Evolutionary conservation across 1,284 basidiomycete species (phyloP).

Genomic region (Irpex sp.): DNA sequence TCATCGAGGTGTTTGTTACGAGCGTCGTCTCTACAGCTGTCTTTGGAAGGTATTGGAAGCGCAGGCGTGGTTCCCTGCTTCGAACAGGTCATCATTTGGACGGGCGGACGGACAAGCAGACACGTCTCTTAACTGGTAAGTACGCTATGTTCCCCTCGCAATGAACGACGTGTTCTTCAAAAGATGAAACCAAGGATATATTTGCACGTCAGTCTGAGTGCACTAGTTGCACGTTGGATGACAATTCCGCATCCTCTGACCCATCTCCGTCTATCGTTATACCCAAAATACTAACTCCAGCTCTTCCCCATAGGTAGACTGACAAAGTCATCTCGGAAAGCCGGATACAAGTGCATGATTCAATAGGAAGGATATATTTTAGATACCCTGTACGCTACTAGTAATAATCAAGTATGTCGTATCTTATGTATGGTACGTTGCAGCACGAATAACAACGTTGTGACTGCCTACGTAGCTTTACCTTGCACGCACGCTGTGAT

Average conservation of each 20-base stretch:
- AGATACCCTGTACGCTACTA: neutral
- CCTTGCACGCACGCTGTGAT: constrained; percentile 1
- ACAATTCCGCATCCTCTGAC: constrained; percentile 20
- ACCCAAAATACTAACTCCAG: neutral
- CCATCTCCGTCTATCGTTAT: constrained; percentile 6
- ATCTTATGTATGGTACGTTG: constrained; percentile 3
- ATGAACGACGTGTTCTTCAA: neutral
- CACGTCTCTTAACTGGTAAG: neutral
- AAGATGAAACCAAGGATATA: constrained; percentile 35
- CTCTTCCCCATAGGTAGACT: neutral
- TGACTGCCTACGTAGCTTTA: neutral
- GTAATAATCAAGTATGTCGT: constrained; percentile 7
- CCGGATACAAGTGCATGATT: too few species aligned
- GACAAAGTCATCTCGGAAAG: neutral
- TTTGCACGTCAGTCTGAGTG: constrained; percentile 56
- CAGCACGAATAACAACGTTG: neutral
- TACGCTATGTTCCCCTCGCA: neutral
- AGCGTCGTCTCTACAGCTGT: too few species aligned
- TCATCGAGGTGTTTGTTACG: too few species aligned
- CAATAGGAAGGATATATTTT: neutral
- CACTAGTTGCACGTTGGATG: constrained; percentile 25
- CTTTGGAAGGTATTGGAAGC: too few species aligned
- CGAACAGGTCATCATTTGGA: neutral
- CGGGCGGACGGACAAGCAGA: neutral
- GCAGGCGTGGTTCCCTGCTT: too few species aligned